Evolutionary conservation across 106 monocot genomes (phyloP), one percentile per base, ranked within the genome.

Genomic region (Dioscorea zingiberensis): DNA sequence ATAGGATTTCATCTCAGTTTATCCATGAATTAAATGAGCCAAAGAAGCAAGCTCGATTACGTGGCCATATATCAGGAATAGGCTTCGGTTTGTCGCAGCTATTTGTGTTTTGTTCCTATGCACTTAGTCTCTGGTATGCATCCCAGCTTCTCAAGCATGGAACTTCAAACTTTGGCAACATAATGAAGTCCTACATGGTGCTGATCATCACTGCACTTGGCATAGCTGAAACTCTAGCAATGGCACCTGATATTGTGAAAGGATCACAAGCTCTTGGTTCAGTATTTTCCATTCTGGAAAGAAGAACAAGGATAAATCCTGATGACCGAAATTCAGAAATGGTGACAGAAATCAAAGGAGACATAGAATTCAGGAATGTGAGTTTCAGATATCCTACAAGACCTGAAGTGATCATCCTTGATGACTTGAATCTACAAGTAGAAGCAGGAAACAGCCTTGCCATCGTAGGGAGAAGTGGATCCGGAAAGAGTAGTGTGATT

Each of bases 71-170:
- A 73, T 71, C 82, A 38, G 82, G 82, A 21, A 24, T 73, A 19
- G 51, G 69, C n/a, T 82, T 61, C 45, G 82, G 82, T 15, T 55
- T 82, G n/a, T 73, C 82, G 15, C 82, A 82, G 55, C 48, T 74
- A 54, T 73, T 78, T 26, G 65, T 69, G 18, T 82, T 72, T 48
- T 73, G 77, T 49, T 82, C 82, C 15, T 77, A 77, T 59, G 83
- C 83, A 55, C 78, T 83, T 26, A 74, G 74, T 13, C 74, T 83
- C n/a, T 83, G 83, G 83, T 78, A 83, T 53, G 83, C 74, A 47
- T 71, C 83, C 21, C 65, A 67, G 27, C 73, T 82, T 51, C 15
- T 82, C 15, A 64, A 73, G 27, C 63, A 65, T 32, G 70, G 73
- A 53, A 13, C 32, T n/a, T 82, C 82, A 3, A 69, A 69, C 47